phyloP scores from a whole-genome alignment of 2,329 filamentous ascomycete genomes.

The Teratosphaeria epicoccoides region DNA sequence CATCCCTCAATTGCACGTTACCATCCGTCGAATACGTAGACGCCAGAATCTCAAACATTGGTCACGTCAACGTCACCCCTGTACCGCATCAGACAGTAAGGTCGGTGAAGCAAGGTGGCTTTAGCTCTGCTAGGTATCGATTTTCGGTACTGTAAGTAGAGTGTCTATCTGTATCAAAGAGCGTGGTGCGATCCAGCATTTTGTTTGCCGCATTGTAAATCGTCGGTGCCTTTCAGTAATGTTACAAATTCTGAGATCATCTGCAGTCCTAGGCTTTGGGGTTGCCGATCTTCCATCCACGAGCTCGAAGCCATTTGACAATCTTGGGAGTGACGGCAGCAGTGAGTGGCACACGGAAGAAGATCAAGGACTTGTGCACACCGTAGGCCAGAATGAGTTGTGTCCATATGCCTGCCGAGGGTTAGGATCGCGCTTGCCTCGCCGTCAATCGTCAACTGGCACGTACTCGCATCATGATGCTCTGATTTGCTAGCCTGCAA shows the following conservation, averaged over 20 bases:
- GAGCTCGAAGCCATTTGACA: conserved; percentile 74
- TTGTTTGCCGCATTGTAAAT: not conserved
- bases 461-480: conserved; percentile 22
- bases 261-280: not conserved
- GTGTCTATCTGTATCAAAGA: not conserved
- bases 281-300: conserved; percentile 94
- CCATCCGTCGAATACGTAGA: too few species aligned
- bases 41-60: not conserved
- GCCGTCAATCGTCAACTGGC: conserved; percentile 15
- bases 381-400: conserved; percentile 90
- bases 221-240: not conserved
- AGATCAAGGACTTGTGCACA: conserved; percentile 96
- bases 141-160: not conserved
- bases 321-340: conserved; percentile 86
- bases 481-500: conserved; percentile 6
- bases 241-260: not conserved
- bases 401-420: conserved; percentile 56
- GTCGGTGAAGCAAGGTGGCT: not conserved
- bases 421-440: not conserved
- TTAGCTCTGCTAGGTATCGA: not conserved
- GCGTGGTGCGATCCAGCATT: not conserved
- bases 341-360: conserved; percentile 84
- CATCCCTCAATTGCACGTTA: too few species aligned
- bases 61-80: not conserved
- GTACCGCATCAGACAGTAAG: too few species aligned